Evolutionary conservation across 371 early-diverging fungal genomes (phyloP), one percentile per base, ranked within the genome.

Genomic region (Mortierella sp.): DNA sequence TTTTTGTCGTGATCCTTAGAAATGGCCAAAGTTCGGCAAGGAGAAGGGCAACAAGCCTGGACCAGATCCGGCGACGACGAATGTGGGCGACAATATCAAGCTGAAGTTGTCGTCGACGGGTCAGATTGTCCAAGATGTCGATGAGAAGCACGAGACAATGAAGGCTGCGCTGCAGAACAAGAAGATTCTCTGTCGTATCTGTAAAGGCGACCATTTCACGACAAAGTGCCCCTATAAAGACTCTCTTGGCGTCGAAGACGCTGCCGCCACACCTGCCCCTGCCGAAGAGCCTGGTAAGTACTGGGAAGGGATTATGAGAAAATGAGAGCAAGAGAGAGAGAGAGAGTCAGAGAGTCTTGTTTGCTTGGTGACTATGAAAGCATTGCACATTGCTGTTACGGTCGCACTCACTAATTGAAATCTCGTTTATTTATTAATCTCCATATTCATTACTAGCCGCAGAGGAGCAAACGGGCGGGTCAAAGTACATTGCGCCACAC

Each of bases 191-290:
- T 99, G 99, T 90, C 96, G 99, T 89, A 93, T 94, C 73, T 99
- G 99, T 90, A 96, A 97, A 80, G 97, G 97, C 74, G 96, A 95
- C 73, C 99, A 99, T 90, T 97, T 94, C 88, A 98, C 99, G 40
- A 89, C 93, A 74, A 96, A 96, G 87, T 99, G 99, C 92, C 99
- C 99, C 66, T 98, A 96, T 94, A 99, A 98, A 90, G 97, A 97
- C 85, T 94, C 97, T 6, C 88, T 96, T 85, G 91, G 91, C 74
- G 90, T 93, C 73, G 93, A 70, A 9, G 86, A 85, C 52, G 77
- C 82, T n/a, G 81, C 82, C 26, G 85, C 70, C 37, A 58, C 73
- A 22, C 50, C 74, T 22, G 63, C 81, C 44, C 67, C 68, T 40
- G 73, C 63, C 65, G 80, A 72, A 47, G 70, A 82, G 47, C 55